Evolutionary conservation across 1,284 basidiomycete species (phyloP).

Genomic region (Papiliotrema flavescens): DNA sequence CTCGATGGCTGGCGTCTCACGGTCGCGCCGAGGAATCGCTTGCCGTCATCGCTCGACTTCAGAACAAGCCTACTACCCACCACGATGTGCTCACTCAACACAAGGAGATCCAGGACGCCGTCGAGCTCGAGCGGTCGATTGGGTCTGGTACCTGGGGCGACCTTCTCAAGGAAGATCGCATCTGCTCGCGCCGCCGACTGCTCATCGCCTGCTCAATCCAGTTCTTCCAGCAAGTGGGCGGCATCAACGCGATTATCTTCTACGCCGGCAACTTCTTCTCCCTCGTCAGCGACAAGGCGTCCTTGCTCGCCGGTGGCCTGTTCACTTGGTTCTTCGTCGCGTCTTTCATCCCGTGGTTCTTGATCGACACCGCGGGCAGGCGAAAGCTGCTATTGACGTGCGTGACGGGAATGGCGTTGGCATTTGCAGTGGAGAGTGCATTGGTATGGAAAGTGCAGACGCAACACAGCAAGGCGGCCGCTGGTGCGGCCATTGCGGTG

Average conservation of each 20-base stretch:
- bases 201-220: slow-evolving; percentile 45
- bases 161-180: slow-evolving; percentile 32
- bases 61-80: slow-evolving; percentile 13
- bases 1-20: slow-evolving; percentile 36
- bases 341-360: slow-evolving; percentile 36
- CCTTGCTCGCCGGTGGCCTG: slow-evolving; percentile 34
- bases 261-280: slow-evolving; percentile 22
- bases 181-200: slow-evolving; percentile 34
- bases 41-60: slow-evolving; percentile 26
- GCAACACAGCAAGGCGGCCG: slow-evolving; percentile 16
- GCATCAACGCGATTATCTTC: slow-evolving; percentile 40
- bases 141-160: slow-evolving; percentile 31
- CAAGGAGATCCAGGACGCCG: slow-evolving; percentile 17
- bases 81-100: slow-evolving; percentile 25
- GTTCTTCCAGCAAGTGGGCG: slow-evolving; percentile 44
- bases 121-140: slow-evolving; percentile 27
- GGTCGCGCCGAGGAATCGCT: slow-evolving; percentile 26
- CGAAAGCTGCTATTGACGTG: slow-evolving; percentile 34
- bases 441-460: slow-evolving; percentile 28
- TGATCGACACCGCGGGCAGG: slow-evolving; percentile 41
- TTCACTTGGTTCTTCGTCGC: slow-evolving; percentile 44
- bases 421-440: slow-evolving; percentile 35
- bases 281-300: slow-evolving; percentile 23
- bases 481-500: slow-evolving; percentile 29
- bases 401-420: slow-evolving; percentile 32